Evolutionary conservation across 805 yeast species (phyloP).

Genomic region (Spathaspora girioi): DNA sequence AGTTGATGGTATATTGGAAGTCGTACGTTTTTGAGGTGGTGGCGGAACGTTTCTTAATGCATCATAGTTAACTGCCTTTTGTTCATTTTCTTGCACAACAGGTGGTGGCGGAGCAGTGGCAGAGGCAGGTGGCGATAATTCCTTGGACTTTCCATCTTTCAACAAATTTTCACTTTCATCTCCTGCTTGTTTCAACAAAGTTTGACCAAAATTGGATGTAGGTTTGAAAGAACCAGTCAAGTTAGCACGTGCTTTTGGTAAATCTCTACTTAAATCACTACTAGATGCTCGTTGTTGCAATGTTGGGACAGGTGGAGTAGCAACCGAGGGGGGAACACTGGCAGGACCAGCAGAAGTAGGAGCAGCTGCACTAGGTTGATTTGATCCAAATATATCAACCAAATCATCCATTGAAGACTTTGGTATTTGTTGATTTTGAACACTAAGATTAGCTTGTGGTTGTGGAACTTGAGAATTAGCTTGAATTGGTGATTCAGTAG

Average conservation of each 20-base stretch:
- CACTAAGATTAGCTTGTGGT: background rate
- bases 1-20: constrained; percentile 8
- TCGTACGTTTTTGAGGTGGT: constrained; percentile 22
- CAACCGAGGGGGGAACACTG: no score
- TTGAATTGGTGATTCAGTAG: background rate
- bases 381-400: constrained; percentile 43
- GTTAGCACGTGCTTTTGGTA: constrained; percentile 31
- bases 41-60: constrained; percentile 49
- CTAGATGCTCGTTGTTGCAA: constrained; percentile 26
- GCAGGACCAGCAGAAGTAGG: constrained; percentile 11
- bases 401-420: constrained; percentile 64
- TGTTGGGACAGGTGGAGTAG: constrained; percentile 8
- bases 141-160: constrained; percentile 24
- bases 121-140: constrained; percentile 6
- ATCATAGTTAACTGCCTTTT: constrained; percentile 40
- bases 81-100: constrained; percentile 10
- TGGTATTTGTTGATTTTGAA: constrained; percentile 20
- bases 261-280: constrained; percentile 27
- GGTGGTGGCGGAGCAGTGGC: constrained; percentile 6
- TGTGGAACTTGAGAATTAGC: constrained; percentile 5
- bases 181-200: constrained; percentile 35
- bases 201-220: constrained; percentile 82
- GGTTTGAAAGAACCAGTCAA: constrained; percentile 63
- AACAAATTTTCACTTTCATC: constrained; percentile 24
- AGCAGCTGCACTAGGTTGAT: no score